These are phyloP conservation scores for Colletotrichum tabaci DNA, from an alignment of 2,329 filamentous ascomycete species.

Conservation along the genomic window DNA sequence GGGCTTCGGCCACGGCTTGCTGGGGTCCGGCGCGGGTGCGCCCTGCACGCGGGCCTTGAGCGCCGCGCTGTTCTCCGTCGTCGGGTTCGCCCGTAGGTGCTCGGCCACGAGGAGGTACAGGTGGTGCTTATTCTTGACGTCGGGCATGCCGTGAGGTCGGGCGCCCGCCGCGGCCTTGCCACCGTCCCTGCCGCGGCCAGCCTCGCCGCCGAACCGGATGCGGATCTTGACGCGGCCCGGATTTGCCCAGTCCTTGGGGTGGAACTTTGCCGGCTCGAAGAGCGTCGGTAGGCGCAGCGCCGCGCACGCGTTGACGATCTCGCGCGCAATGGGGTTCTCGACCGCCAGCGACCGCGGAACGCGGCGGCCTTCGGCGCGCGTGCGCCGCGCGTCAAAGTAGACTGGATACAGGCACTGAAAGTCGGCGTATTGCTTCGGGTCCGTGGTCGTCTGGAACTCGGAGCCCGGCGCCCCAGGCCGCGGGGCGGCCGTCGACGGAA, in stretches of 20 bases:
- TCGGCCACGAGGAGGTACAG: slow-evolving; percentile 85
- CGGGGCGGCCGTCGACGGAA: slow-evolving; percentile 54
- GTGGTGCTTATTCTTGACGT: slow-evolving; percentile 86
- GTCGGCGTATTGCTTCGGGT: slow-evolving; percentile 75
- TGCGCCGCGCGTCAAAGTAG: slow-evolving; percentile 88
- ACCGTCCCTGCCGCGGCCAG: slow-evolving; percentile 62
- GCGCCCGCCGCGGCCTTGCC: slow-evolving; percentile 57
- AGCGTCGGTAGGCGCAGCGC: slow-evolving; percentile 79
- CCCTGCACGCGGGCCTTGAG: slow-evolving; percentile 82
- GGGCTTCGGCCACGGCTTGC: slow-evolving; percentile 79
- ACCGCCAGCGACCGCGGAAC: slow-evolving; percentile 82
- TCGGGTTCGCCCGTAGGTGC: slow-evolving; percentile 84
- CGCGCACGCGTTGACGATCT: slow-evolving; percentile 89
- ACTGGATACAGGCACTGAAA: slow-evolving; percentile 95
- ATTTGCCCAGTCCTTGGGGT: slow-evolving; percentile 98
- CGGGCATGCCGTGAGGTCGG: slow-evolving; percentile 53
- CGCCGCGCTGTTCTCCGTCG: slow-evolving; percentile 76
- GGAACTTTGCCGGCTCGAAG: slow-evolving; percentile 91
- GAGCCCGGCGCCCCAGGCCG: slow-evolving; percentile 53
- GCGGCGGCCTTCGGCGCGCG: slow-evolving; percentile 84
- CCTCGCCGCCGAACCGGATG: slow-evolving; percentile 39
- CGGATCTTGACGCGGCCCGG: slow-evolving; percentile 87
- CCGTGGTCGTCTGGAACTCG: slow-evolving; percentile 54
- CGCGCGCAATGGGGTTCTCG: slow-evolving; percentile 86
- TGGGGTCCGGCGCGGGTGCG: slow-evolving; percentile 74